Base-by-base conservation (phyloP, 2,329 filamentous ascomycete species). In the Penicillium italicum region DNA sequence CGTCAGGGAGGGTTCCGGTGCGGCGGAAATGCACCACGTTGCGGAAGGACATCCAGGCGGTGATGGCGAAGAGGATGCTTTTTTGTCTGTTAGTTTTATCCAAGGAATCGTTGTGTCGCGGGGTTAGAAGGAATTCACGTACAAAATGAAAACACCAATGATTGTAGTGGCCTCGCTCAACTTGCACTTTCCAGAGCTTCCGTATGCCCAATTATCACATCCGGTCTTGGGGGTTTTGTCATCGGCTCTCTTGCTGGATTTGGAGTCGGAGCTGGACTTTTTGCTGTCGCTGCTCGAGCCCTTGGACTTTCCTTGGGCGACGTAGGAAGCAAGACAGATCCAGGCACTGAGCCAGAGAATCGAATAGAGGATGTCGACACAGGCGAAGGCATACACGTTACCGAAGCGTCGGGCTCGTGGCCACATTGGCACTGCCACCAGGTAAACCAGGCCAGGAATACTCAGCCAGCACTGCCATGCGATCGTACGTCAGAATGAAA, bases 331-430 rank as follows among this genome's bases (percentile, higher is more conserved):
- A 5, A 85, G 75, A 37, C 79, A 75, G 14, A 82, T 74, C 74
- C 83, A 83, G 5, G 83, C 83, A 5, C 77, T 76, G 64, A 85
- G 82, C 83, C 83, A 86, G 37, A 86, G 68, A 10, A 85, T 66
- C 5, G 77, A 69, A 64, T 79, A 84, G 24, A 85, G 63, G 14
- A 76, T 69, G 62, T 86, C 84, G 54, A 86, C 67, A 2, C 75
- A 72, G 9, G 81, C 79, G 65, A 85, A 84, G 50, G 81, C 83
- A 65, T 85, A 85, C 36, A 81, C 79, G 62, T 84, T 85, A 54
- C 81, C 80, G 64, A 86, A 83, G 49, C 79, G 77, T 61, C 77
- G 76, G 26, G 82, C 80, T 59, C 83, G 80, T 24, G 78, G 78
- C 80, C 82, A 86, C 74, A 84, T 81, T 5, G 84, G 83, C 5